Conservation (phyloP, 75 land plant species). For the Pseudotsuga menziesii region DNA sequence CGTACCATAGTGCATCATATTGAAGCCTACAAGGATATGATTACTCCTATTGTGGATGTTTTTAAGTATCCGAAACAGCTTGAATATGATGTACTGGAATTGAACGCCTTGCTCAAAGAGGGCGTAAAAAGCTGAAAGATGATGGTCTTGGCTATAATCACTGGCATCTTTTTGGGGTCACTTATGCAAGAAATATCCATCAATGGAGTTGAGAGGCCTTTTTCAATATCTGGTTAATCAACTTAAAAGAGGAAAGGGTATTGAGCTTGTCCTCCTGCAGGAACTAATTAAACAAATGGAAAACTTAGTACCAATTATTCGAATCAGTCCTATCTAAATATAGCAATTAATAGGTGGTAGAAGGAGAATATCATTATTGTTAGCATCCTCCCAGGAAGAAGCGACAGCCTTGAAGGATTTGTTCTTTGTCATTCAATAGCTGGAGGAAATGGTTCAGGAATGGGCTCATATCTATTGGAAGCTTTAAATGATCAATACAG, state of each 20-base stretch:
- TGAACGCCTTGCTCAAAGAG: constrained; percentile 94
- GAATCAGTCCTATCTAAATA: too few relatives aligned
- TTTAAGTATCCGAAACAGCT: constrained; percentile 99
- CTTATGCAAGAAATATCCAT: constrained; percentile 98
- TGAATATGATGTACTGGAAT: constrained; percentile 96
- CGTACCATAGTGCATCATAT: constrained; percentile 99
- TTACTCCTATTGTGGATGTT: constrained; percentile 97
- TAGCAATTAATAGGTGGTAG: too few relatives aligned
- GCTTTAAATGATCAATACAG: constrained; percentile 97
- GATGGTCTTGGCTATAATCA: constrained; percentile 99
- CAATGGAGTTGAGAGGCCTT: constrained; percentile 97
- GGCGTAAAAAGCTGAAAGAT: constrained; percentile 94
- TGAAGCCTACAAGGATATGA: constrained; percentile 99
- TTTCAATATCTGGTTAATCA: constrained; percentile 98
- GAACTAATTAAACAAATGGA: constrained; percentile 98
- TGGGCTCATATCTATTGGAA: too few relatives aligned
- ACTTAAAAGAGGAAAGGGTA: constrained; percentile 80
- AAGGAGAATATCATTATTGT: too few relatives aligned
- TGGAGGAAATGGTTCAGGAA: too few relatives aligned
- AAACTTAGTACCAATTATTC: too few relatives aligned
- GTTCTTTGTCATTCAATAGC: too few relatives aligned
- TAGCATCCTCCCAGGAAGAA: too few relatives aligned
- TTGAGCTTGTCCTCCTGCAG: constrained; percentile 95
- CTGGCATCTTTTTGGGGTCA: constrained; percentile 99
- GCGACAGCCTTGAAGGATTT: too few relatives aligned